Base-by-base conservation (phyloP, 371 early-diverging fungal species). In the Mortierella sp. region DNA sequence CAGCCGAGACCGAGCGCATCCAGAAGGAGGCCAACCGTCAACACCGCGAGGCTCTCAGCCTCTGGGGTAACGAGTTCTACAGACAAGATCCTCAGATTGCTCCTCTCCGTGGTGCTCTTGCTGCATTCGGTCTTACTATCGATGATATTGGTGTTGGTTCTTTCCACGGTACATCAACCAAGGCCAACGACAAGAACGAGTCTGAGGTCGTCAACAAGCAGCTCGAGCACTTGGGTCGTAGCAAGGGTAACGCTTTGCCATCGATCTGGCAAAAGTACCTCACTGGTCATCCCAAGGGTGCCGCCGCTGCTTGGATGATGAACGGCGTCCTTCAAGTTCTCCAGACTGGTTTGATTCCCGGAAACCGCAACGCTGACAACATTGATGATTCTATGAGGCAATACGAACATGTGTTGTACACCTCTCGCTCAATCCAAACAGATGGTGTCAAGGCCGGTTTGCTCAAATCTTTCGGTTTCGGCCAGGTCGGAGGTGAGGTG, bases 231-330 rank as follows among this genome's bases (percentile, higher is more conserved):
- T 89, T 98, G 22, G 98, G 98, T 48, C 94, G 98, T 74, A 90
- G 93, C 67, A 91, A 89, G 77, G 98, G 98, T 67, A 95, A 96
- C 74, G 90, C 90, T 47, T 83, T 93, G 57, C 93, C 96, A 33
- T 88, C 92, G 52, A 90, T 96, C 74, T 95, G 94, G 92, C 98
- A 98, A 72, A 98, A 98, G 86, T 95, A 97, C 85, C 89, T 98
- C 67, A 97, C 98, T 63, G 98, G 97, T 69, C 98, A 97, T 78
- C 96, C 98, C 50, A 98, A 98, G 94, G 98, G 96, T 69, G 95
- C 97, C 58, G 98, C 98, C 57, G 97, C 98, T 58, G 94, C 96
- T n/a, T 97, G 96, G 96, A 98, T 98, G 98, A 91, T 97, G 76
- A 97, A 97, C 88, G 97, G 97, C 72, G 90, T 94, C 71, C 86